Evolutionary conservation across 257 asterid genomes (phyloP).

Genomic region (Salvia hispanica): DNA sequence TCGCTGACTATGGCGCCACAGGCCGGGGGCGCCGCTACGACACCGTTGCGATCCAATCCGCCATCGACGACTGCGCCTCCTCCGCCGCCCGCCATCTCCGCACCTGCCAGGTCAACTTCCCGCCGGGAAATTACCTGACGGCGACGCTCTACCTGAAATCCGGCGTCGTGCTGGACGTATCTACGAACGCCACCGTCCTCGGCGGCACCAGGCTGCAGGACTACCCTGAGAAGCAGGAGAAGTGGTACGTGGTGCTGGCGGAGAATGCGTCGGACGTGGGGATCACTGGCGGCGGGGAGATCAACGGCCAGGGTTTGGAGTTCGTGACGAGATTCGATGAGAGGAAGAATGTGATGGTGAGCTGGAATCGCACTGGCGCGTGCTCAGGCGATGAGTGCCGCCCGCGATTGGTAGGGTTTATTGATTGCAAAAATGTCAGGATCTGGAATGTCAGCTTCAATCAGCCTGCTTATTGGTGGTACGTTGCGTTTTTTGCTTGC

Average conservation of each 20-base stretch:
- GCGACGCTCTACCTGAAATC: constrained; percentile 70
- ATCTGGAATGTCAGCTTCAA: constrained; percentile 56
- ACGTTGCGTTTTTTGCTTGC: constrained; percentile 25
- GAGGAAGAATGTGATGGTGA: constrained; percentile 97
- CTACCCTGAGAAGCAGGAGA: constrained; percentile 61
- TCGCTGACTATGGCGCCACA: constrained; percentile 67
- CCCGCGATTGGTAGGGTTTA: constrained; percentile 84
- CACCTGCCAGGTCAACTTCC: constrained; percentile 73
- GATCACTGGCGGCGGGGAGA: constrained; percentile 93
- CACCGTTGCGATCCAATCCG: constrained; percentile 68
- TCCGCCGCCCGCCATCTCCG: constrained; percentile 30
- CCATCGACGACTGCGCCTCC: constrained; percentile 71
- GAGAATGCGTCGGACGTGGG: constrained; percentile 72
- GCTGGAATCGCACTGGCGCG: constrained; percentile 81
- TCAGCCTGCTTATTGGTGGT: constrained; percentile 94
- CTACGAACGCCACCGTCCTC: constrained; percentile 53
- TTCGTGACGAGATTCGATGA: constrained; percentile 70
- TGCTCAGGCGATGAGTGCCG: constrained; percentile 92
- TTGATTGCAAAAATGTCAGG: constrained; percentile 59
- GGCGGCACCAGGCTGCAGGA: constrained; percentile 72
- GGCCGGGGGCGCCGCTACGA: constrained; percentile 71
- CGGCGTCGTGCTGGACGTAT: constrained; percentile 58
- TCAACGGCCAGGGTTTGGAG: constrained; percentile 87
- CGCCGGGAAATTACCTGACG: constrained; percentile 77
- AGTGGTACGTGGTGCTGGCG: constrained; percentile 89